Evolutionary conservation across 192 early-diverging fungal species (phyloP).

Genomic region (Rhizophagus clarus): DNA sequence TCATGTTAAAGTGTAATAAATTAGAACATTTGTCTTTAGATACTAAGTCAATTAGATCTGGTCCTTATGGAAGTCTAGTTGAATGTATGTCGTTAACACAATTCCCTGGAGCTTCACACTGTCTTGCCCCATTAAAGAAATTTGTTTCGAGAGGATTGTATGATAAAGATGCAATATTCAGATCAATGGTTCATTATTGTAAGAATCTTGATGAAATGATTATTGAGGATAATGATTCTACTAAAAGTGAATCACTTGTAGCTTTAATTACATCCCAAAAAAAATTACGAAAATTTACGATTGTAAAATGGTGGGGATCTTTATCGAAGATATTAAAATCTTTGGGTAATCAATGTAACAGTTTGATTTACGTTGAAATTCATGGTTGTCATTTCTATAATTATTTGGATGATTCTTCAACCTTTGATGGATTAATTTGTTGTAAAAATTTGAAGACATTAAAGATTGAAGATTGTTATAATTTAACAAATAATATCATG

Average conservation of each 20-base stretch:
- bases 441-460: slow-evolving; percentile 2
- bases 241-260: neutral
- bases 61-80: neutral
- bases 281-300: neutral
- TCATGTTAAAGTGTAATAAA: neutral
- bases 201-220: neutral
- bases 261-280: neutral
- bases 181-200: neutral
- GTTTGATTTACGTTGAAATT: neutral
- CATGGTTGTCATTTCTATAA: neutral
- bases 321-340: neutral
- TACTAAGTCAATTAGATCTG: neutral
- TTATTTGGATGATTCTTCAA: neutral
- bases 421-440: neutral
- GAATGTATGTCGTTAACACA: neutral
- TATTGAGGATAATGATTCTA: neutral
- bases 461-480: slow-evolving; percentile 12
- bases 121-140: neutral
- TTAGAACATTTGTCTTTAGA: neutral
- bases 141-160: neutral
- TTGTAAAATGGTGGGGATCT: neutral
- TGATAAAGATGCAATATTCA: neutral
- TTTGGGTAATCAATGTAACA: neutral
- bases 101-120: neutral
- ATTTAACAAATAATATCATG: neutral